Base-by-base conservation (phyloP, 139 green algal species). In the Coelastrella sp. region DNA sequence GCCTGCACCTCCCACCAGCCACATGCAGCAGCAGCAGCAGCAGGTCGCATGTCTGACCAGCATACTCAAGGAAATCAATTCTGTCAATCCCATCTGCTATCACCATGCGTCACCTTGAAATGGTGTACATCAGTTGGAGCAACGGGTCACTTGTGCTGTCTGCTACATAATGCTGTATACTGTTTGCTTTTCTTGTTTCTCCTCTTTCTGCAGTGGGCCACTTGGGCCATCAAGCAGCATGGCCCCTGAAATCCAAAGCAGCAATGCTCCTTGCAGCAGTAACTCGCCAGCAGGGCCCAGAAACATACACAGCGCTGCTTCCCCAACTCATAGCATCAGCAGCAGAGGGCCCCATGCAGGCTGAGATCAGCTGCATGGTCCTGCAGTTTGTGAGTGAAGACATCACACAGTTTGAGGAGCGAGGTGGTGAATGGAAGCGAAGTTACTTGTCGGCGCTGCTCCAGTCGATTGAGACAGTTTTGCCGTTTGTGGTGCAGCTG, bases 351-450 rank as follows among this genome's bases (percentile, higher is more conserved):
- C 91, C 95, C 1, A 65, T 88, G 24, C 92, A 95, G 91, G 94
- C 92, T 8, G 94, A 96, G 86, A 72, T 96, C 7, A 86, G 73
- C 17, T 97, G 94, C 91, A 92, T 97, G 89, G 95, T 98, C 65
- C 82, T 98, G 66, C 90, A 94, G 11, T 97, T 96, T 90, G 91
- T 97, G 68, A 94, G 92, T 20, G 96, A 98, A 86, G 96, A 98
- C 68, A 68, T 98, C 0, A 96, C 93, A 11, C 90, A 95, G 89
- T 98, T 95, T 89, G 94, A 96, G 25, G 74, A 92, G 59, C n/a
- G 82, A 22, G 88, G 57, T 10, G 87, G 84, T 1, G 95, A 96
- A 11, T 85, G 73, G 79, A 96, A 96, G 91, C 92, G 96, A 4
- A 80, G 86, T 24, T 95, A 96, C 78, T 84, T 98, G 60, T 78